phyloP scores from a whole-genome alignment of 2,329 filamentous ascomycete genomes.

The Cercospora canescens region DNA sequence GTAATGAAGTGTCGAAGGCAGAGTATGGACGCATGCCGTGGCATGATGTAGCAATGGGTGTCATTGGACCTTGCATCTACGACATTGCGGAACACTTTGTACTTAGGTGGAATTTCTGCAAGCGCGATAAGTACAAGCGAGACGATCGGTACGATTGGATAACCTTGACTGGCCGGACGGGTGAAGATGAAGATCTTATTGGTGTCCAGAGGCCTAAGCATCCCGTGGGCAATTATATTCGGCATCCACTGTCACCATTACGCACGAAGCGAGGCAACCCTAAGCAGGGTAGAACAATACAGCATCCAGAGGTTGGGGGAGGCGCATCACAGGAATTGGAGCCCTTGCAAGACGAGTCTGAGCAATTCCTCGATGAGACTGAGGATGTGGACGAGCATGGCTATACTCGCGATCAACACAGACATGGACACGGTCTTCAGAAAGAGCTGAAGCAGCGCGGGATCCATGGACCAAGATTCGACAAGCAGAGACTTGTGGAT shows the following conservation, averaged over 20 bases:
- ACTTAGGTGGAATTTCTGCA: slow-evolving; percentile 93
- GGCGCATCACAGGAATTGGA: slow-evolving; percentile 12
- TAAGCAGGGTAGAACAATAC: slow-evolving; percentile 40
- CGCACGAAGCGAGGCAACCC: slow-evolving; percentile 59
- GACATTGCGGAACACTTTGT: slow-evolving; percentile 97
- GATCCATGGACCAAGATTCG: slow-evolving; percentile 19
- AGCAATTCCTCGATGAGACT: slow-evolving; percentile 31
- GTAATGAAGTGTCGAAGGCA: slow-evolving; percentile 87
- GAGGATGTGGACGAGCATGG: slow-evolving; percentile 35
- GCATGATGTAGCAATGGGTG: slow-evolving; percentile 92
- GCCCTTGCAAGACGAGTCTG: slow-evolving; percentile 17
- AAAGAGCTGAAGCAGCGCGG: slow-evolving; percentile 28
- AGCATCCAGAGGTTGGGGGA: slow-evolving; percentile 19
- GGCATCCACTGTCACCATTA: slow-evolving; percentile 74
- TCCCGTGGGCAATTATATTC: slow-evolving; percentile 82
- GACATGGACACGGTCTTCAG: slow-evolving; percentile 29
- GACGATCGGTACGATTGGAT: slow-evolving; percentile 84
- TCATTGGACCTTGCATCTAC: slow-evolving; percentile 86
- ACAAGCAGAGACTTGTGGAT: slow-evolving; percentile 13
- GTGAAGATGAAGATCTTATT: slow-evolving; percentile 78
- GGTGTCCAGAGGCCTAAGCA: slow-evolving; percentile 87
- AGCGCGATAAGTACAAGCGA: slow-evolving; percentile 96
- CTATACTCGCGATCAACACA: slow-evolving; percentile 34
- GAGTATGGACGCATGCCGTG: slow-evolving; percentile 96
- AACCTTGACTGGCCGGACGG: slow-evolving; percentile 71